Evolutionary conservation across 208 protist species (phyloP).

Genomic region (Acanthamoeba triangularis): DNA sequence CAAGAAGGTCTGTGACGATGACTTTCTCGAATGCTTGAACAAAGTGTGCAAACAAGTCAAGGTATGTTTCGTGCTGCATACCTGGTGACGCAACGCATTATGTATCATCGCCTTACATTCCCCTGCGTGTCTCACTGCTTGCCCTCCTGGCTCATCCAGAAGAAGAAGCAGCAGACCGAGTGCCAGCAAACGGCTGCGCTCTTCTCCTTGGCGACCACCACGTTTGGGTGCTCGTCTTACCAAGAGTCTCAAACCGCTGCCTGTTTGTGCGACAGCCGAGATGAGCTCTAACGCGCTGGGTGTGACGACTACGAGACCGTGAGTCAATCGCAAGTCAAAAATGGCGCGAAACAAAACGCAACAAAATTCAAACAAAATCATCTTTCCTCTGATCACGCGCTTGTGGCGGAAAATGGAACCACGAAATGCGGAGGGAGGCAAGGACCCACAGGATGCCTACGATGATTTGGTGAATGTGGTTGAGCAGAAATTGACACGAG

Average conservation of each 20-base stretch:
- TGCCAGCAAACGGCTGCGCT: background rate
- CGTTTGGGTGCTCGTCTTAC: background rate
- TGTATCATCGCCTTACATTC: background rate
- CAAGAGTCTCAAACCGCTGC: background rate
- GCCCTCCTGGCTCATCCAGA: too few relatives aligned
- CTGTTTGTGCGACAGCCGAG: background rate
- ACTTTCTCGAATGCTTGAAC: background rate
- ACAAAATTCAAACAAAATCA: background rate
- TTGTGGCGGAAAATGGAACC: background rate
- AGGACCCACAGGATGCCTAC: background rate
- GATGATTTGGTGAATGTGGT: background rate
- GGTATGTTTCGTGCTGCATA: background rate
- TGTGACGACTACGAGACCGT: too few relatives aligned
- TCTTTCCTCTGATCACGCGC: background rate
- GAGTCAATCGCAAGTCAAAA: background rate
- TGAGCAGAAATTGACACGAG: background rate
- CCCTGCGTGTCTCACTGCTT: too few relatives aligned
- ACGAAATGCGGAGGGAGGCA: background rate
- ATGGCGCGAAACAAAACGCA: background rate
- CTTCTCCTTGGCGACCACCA: background rate
- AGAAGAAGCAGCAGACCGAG: background rate
- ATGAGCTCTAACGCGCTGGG: background rate
- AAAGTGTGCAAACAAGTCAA: background rate
- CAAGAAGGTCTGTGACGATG: conserved; percentile 8
- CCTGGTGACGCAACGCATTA: background rate